Conservation (phyloP, 108 stramenopile species). For the Conticribra guillardii region DNA sequence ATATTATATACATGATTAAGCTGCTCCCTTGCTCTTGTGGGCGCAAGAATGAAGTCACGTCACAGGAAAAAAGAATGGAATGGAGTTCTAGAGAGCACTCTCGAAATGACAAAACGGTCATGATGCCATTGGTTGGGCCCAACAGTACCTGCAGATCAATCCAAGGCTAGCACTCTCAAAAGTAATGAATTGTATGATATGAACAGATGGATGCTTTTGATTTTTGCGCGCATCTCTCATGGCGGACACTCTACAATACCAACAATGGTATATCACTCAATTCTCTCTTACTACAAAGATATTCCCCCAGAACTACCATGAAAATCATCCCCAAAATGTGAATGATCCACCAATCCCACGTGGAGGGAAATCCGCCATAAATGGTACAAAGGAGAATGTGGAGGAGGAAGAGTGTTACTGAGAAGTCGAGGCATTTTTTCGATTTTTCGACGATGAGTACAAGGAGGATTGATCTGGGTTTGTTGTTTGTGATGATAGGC, state of each 20-base stretch:
- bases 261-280: slow-evolving; percentile 84
- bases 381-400: slow-evolving; percentile 63
- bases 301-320: slow-evolving; percentile 86
- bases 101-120: slow-evolving; percentile 57
- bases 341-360: slow-evolving; percentile 87
- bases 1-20: too few relatives aligned
- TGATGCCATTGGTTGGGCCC: slow-evolving; percentile 23
- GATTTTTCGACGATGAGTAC: slow-evolving; percentile 70
- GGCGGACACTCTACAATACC: slow-evolving; percentile 13
- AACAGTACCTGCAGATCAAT: background rate
- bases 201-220: background rate
- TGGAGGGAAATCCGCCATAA: slow-evolving; percentile 69
- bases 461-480: slow-evolving; percentile 53
- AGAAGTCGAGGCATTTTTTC: slow-evolving; percentile 88
- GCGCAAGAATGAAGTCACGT: slow-evolving; percentile 34
- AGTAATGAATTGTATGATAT: background rate
- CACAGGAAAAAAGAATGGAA: slow-evolving; percentile 55
- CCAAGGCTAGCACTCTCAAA: background rate
- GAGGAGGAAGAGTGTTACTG: slow-evolving; percentile 77
- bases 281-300: slow-evolving; percentile 76
- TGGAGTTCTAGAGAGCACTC: slow-evolving; percentile 48
- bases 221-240: background rate
- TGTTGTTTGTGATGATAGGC: background rate
- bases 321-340: slow-evolving; percentile 71
- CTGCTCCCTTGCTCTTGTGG: slow-evolving; percentile 21